Percentiles rank a stretch among this genome's conserved stretches.
Evolutionary conservation across 768 basidiomycete genomes (phyloP).

Genomic region (Neoboletus brunneissimus): DNA sequence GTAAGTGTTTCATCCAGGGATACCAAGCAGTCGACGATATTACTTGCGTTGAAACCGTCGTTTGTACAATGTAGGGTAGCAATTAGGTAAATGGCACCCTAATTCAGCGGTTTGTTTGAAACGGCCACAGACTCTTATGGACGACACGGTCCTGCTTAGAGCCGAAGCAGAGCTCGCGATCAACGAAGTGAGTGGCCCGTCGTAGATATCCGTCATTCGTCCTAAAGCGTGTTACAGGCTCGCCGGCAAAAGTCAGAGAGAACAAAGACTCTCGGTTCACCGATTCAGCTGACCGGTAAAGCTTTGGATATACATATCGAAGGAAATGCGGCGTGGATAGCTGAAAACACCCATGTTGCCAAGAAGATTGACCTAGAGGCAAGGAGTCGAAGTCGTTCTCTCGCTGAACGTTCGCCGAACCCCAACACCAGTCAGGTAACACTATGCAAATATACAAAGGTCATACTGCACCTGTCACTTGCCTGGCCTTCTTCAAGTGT

Average conservation of each 20-base stretch:
- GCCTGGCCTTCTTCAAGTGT: slow-evolving; percentile 63
- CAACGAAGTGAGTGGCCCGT: slow-evolving; percentile 22
- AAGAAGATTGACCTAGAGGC: slow-evolving; percentile 80
- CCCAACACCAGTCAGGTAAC: slow-evolving; percentile 65
- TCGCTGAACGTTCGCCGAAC: slow-evolving; percentile 7
- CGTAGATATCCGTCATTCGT: not conserved
- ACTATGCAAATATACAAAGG: slow-evolving; percentile 74
- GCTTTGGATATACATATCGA: slow-evolving; percentile 67
- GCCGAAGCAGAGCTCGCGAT: slow-evolving; percentile 33
- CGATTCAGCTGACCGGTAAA: slow-evolving; percentile 73
- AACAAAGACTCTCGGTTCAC: slow-evolving; percentile 70
- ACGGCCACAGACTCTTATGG: slow-evolving; percentile 17
- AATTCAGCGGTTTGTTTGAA: not conserved
- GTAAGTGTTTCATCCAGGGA: too few relatives aligned
- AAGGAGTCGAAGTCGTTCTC: slow-evolving; percentile 12
- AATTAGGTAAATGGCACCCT: too few relatives aligned
- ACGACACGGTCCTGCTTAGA: slow-evolving; percentile 29
- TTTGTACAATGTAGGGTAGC: too few relatives aligned
- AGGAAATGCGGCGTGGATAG: slow-evolving; percentile 76
- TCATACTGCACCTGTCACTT: slow-evolving; percentile 88
- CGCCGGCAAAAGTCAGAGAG: slow-evolving; percentile 69
- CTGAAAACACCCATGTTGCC: slow-evolving; percentile 77
- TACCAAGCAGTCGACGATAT: too few relatives aligned
- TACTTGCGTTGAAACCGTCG: not conserved
- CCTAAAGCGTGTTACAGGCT: slow-evolving; percentile 41